Conservation (phyloP, 2,329 filamentous ascomycete genomes). For the Eutypa lata region DNA sequence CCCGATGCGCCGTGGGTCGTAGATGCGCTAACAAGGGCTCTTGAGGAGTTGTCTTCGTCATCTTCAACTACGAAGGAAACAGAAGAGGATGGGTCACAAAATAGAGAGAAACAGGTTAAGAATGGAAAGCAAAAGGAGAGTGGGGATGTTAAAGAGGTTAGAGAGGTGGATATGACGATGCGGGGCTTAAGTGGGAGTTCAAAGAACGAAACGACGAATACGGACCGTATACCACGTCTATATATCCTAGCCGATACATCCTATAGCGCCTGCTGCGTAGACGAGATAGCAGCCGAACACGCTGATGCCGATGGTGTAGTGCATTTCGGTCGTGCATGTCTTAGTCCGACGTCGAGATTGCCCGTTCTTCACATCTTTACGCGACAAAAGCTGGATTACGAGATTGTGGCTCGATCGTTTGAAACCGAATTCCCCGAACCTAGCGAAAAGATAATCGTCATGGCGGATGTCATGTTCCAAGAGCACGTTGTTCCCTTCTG, state of each 20-base stretch:
- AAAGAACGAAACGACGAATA: background rate
- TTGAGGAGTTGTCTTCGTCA: conserved; percentile 20
- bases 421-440: conserved; percentile 64
- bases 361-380: conserved; percentile 93
- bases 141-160: conserved; percentile 2
- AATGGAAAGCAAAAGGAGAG: conserved; percentile 7
- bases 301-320: conserved; percentile 86
- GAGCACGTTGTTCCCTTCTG: conserved; percentile 65
- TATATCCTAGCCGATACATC: conserved; percentile 94
- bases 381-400: conserved; percentile 62
- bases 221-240: conserved; percentile 40
- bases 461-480: conserved; percentile 87
- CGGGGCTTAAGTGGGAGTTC: background rate
- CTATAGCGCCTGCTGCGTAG: conserved; percentile 94
- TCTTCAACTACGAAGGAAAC: background rate
- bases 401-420: conserved; percentile 59
- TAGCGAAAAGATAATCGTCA: conserved; percentile 66
- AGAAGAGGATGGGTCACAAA: conserved; percentile 6
- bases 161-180: background rate
- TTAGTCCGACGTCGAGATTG: conserved; percentile 83
- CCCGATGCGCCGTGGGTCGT: conserved; percentile 80
- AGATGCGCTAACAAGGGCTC: conserved; percentile 49
- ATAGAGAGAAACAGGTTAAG: conserved; percentile 3
- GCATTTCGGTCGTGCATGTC: conserved; percentile 88
- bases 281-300: conserved; percentile 95